Conservation (phyloP, 176 grass and related monocot species). For the Oryza officinalis region DNA sequence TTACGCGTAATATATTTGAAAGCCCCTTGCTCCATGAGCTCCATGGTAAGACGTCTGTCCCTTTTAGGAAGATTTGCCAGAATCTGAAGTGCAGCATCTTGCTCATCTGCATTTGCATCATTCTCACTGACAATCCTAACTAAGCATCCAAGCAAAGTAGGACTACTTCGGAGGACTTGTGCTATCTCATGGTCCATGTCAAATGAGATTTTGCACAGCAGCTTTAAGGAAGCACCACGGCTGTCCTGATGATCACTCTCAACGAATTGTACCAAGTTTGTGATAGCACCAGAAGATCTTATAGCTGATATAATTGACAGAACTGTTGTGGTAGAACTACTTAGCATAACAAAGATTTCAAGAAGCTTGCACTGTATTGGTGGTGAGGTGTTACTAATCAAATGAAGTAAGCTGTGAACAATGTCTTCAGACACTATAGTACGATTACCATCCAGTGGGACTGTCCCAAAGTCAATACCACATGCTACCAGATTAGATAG, state of each 20-base stretch:
- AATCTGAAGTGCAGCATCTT: conserved; percentile 61
- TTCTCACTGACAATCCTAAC: conserved; percentile 42
- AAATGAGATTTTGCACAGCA: conserved; percentile 60
- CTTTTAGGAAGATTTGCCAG: conserved; percentile 66
- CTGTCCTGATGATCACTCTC: conserved; percentile 68
- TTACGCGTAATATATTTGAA: conserved; percentile 56
- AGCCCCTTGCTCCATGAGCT: conserved; percentile 63
- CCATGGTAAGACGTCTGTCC: conserved; percentile 51
- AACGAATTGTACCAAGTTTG: conserved; percentile 70
- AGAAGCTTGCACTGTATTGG: conserved; percentile 74
- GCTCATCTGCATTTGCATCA: conserved; percentile 54
- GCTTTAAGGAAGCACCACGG: conserved; percentile 55
- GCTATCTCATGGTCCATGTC: conserved; percentile 68
- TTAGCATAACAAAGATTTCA: conserved; percentile 55
- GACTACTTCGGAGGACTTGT: conserved; percentile 53
- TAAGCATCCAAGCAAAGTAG: conserved; percentile 63
- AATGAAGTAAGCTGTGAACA: conserved; percentile 69
- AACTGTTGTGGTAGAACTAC: conserved; percentile 45
- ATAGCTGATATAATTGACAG: conserved; percentile 61
- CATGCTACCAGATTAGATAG: conserved; percentile 69
- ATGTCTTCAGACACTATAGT: conserved; percentile 72
- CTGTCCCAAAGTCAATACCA: conserved; percentile 49
- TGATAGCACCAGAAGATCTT: conserved; percentile 71
- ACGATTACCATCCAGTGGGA: conserved; percentile 47
- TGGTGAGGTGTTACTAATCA: conserved; percentile 73